These are phyloP conservation scores for Microcyclospora pomicola DNA, from an alignment of 2,329 filamentous ascomycete genomes.

Conservation along the genomic window DNA sequence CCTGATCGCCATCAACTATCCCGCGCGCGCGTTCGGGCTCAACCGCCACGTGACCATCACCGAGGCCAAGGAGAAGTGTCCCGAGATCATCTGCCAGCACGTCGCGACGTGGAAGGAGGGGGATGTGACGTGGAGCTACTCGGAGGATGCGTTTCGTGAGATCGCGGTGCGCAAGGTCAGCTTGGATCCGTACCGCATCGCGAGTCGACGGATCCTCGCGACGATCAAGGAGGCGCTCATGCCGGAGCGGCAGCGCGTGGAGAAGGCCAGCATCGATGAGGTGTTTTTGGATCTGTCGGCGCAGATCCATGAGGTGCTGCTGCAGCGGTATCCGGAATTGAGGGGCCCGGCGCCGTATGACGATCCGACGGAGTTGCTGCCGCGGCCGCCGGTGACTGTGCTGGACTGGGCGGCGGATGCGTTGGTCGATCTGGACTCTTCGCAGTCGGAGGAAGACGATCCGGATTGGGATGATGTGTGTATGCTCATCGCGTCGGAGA, in stretches of 20 bases:
- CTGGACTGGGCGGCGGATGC: slow-evolving; percentile 75
- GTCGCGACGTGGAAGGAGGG: slow-evolving; percentile 92
- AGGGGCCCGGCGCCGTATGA: slow-evolving; percentile 54
- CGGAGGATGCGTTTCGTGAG: slow-evolving; percentile 58
- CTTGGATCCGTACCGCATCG: slow-evolving; percentile 75
- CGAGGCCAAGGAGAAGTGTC: slow-evolving; percentile 79
- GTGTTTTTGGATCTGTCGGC: slow-evolving; percentile 86
- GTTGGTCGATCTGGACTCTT: slow-evolving; percentile 62
- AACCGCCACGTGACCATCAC: slow-evolving; percentile 61
- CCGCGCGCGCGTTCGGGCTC: slow-evolving; percentile 69
- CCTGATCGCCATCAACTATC: slow-evolving; percentile 92
- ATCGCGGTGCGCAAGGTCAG: slow-evolving; percentile 88
- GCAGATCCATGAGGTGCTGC: slow-evolving; percentile 61
- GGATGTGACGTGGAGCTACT: slow-evolving; percentile 83
- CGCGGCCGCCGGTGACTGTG: slow-evolving; percentile 56
- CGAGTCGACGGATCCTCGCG: slow-evolving; percentile 70
- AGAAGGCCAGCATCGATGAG: slow-evolving; percentile 93
- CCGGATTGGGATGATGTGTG: slow-evolving; percentile 95
- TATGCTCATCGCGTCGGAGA: slow-evolving; percentile 75
- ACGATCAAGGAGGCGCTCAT: slow-evolving; percentile 63
- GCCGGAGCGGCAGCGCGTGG: slow-evolving; percentile 52
- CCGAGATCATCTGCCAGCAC: slow-evolving; percentile 72
- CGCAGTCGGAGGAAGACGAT: slow-evolving; percentile 60
- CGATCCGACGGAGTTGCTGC: slow-evolving; percentile 52
- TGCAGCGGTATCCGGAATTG: slow-evolving; percentile 66